Evolutionary conservation across 1,139 yeast genomes (phyloP), one percentile per base, ranked within the genome.

Genomic region (Suhomyces coccinellae): DNA sequence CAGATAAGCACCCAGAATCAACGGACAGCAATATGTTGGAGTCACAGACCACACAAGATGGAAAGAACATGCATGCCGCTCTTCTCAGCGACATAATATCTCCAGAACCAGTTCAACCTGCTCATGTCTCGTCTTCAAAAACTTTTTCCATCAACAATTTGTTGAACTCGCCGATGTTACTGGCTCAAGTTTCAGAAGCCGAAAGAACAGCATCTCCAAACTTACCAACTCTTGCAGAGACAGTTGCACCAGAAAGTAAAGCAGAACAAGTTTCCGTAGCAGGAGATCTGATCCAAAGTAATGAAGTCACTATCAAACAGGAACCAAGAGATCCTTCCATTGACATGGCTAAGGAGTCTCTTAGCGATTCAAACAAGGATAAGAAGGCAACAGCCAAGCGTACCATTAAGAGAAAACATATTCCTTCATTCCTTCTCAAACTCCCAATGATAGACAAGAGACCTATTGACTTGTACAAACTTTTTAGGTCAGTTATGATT

Each of bases 401-500:
- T 10, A 15, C 17, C 12, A 15, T 38, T 24, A 43, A 47, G 33
- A 46, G 38, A 26, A 40, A 40, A 17, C 35, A 32, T 14, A 37
- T 45, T 3, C 52, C 54, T 5, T 36, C 54, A 9, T 52, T 52
- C 38, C 37, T 50, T 16, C 38, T 44, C 14, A 52, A 70, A 53
- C 62, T 72, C 13, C 87, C 87, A 2, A 75, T 76, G 59, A 77
- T 82, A 40, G 85, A 81, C 52, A 80, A 79, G 50, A 64, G 83
- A 45, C 73, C 79, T 0, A 59, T 83, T 31, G 87, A 83, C 59
- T 62, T 83, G 22, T 82, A 71, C 55, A 69, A 76, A 41, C 62
- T 83, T 29, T 71, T 77, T 50, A 64, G 72, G 32, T 71, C 78
- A 12, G 87, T 83, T 2, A 61, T 69, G 14, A 55, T 75, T n/a